phyloP scores from a whole-genome alignment of 768 basidiomycete genomes.

The Trametes cingulata region DNA sequence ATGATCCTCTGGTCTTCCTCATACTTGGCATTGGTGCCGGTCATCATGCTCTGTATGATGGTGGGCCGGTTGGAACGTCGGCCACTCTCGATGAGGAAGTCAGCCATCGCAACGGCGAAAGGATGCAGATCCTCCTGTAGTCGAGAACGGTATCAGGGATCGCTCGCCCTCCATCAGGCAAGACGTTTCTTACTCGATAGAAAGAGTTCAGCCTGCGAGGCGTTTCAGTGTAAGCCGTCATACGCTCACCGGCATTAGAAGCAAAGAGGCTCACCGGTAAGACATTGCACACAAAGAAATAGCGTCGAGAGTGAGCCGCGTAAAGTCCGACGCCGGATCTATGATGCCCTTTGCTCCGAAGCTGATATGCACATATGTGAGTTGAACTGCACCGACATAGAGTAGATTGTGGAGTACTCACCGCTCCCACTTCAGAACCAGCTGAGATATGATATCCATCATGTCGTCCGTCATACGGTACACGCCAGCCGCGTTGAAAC shows the following conservation, averaged over 20 bases:
- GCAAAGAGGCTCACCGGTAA: conserved; percentile 31
- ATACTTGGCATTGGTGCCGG: conserved; percentile 39
- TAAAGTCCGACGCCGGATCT: conserved; percentile 47
- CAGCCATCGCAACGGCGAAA: conserved; percentile 44
- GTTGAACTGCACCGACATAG: neutral
- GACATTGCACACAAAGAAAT: conserved; percentile 48
- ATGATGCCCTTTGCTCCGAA: conserved; percentile 44
- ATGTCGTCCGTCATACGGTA: conserved; percentile 49
- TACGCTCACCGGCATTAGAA: too few species aligned
- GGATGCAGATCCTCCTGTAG: conserved; percentile 36
- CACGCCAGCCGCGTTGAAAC: conserved; percentile 43
- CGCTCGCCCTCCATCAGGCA: too few species aligned
- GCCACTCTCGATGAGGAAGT: conserved; percentile 43
- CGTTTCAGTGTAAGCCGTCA: too few species aligned
- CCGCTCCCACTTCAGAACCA: conserved; percentile 47
- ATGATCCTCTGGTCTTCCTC: conserved; percentile 42
- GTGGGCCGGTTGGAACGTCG: conserved; percentile 37
- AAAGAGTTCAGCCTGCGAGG: conserved; percentile 45
- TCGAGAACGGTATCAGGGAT: neutral
- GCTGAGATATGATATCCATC: conserved; percentile 46
- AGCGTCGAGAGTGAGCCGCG: conserved; percentile 48
- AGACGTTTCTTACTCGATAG: conserved; percentile 34
- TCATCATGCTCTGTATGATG: conserved; percentile 39
- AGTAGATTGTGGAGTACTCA: conserved; percentile 11
- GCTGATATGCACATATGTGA: conserved; percentile 22